Evolutionary conservation across 2,329 filamentous ascomycete species (phyloP).

Genomic region (Penicillium sp.): DNA sequence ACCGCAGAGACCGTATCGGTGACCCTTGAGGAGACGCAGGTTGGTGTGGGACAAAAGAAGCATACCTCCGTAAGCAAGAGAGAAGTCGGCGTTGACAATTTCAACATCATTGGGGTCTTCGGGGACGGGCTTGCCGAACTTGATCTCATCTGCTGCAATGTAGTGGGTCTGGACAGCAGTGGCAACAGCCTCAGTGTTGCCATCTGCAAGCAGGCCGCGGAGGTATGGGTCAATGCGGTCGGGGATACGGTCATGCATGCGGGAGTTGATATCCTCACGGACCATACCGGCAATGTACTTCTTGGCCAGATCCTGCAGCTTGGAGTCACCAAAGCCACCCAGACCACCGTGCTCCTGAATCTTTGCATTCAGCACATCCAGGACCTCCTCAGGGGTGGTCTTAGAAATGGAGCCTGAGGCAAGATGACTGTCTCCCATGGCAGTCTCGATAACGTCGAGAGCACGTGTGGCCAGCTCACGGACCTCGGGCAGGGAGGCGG

Average conservation of each 20-base stretch:
- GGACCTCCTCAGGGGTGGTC: conserved; percentile 67
- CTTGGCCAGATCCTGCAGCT: conserved; percentile 66
- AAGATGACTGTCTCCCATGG: conserved; percentile 72
- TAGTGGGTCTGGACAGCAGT: conserved; percentile 75
- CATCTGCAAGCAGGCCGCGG: conserved; percentile 63
- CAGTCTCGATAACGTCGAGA: conserved; percentile 83
- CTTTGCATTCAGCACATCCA: conserved; percentile 70
- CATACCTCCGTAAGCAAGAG: conserved; percentile 96
- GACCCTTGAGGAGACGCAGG: conserved; percentile 88
- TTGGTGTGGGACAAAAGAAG: conserved; percentile 95
- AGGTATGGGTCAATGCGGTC: conserved; percentile 73
- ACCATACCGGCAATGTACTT: conserved; percentile 81
- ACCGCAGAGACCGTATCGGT: conserved; percentile 94
- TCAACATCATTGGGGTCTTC: conserved; percentile 91
- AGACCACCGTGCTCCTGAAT: conserved; percentile 69
- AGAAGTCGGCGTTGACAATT: conserved; percentile 98
- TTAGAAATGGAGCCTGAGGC: conserved; percentile 60
- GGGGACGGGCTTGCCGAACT: conserved; percentile 78
- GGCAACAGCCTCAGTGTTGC: conserved; percentile 65
- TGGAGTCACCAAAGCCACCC: conserved; percentile 59
- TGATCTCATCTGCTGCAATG: conserved; percentile 80
- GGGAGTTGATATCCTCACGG: conserved; percentile 81
- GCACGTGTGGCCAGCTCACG: conserved; percentile 84
- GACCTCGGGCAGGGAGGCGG: conserved; percentile 91
- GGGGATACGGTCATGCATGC: conserved; percentile 71